Percentiles rank a stretch among this genome's conserved stretches.
Evolutionary conservation across 805 yeast species (phyloP).

Genomic region (Wickerhamomyces ciferrii): DNA sequence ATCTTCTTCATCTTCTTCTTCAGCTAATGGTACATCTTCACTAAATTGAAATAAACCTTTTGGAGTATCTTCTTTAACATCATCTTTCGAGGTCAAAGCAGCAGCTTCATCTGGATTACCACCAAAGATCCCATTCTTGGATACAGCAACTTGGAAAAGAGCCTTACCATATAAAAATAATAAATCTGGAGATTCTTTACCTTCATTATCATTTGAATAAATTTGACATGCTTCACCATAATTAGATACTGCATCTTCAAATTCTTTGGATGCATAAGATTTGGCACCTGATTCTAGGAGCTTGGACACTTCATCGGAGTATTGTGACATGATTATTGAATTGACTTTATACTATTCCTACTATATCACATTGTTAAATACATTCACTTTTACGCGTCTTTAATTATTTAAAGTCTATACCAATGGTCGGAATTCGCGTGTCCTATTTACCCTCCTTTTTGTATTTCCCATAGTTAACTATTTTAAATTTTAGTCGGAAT

Average conservation of each 20-base stretch:
- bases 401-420: no score
- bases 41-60: constrained; percentile 28
- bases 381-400: neutral
- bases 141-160: constrained; percentile 69
- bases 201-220: constrained; percentile 40
- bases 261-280: constrained; percentile 58
- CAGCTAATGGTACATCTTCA: constrained; percentile 32
- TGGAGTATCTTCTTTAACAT: constrained; percentile 20
- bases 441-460: no score
- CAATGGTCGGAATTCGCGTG: no score
- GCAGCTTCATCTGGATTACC: constrained; percentile 24
- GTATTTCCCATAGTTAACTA: no score
- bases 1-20: constrained; percentile 22
- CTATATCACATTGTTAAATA: no score
- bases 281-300: constrained; percentile 59
- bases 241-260: constrained; percentile 60
- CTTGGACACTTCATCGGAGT: constrained; percentile 37
- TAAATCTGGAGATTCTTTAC: constrained; percentile 70
- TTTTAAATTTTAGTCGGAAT: neutral
- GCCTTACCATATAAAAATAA: constrained; percentile 76
- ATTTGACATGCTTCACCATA: constrained; percentile 72
- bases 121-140: constrained; percentile 73
- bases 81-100: constrained; percentile 18
- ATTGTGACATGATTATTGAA: constrained; percentile 7
- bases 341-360: neutral